Base-by-base conservation (phyloP, 306 rosid species). In the Herpetospermum pedunculosum region DNA sequence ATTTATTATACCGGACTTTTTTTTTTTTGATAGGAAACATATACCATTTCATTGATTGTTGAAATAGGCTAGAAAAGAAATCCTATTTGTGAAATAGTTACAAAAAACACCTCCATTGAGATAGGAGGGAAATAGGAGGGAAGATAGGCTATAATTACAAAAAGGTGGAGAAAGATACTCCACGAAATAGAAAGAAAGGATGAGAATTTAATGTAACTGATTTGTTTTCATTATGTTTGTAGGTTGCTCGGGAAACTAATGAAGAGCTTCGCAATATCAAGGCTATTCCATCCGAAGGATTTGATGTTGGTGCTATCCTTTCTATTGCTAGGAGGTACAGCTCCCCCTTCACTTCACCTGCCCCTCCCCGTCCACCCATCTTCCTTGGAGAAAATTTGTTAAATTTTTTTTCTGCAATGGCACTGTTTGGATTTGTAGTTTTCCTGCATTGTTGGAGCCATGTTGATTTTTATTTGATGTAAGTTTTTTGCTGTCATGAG, bases 231-330 rank as follows among this genome's bases (percentile, higher is more conserved):
- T 70, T 30, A 67, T 76, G 69, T n/a, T 81, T 38, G 69, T 65
- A 95, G 99, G 96, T 95, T 87, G 97, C 99, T 78, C 87, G 96
- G 49, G 97, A 95, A 88, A 95, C 97, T 65, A 95, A 95, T 71
- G 96, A 95, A 82, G 99, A 89, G 84, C 96, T 95, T 76, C 96
- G 90, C n/a, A 83, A 87, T 58, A 78, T 88, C 74, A 83, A 80
- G 82, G 97, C 89, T 34, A 86, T 85, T 87, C 96, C 92, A 76
- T 78, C 92, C 76, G 99, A 91, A 83, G 92, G 88, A 4, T 95
- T 95, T 80, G 88, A 95, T 28, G 88, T 95, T 58, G 97, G 84
- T 81, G 86, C 97, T 60, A 85, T 95, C 71, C 95, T 95, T 81
- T 75, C 86, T 63, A 85, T 95, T 80, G 97, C 97, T 54, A 91